phyloP scores from a whole-genome alignment of 176 grass and related monocot genomes.

The Puccinellia tenuiflora region DNA sequence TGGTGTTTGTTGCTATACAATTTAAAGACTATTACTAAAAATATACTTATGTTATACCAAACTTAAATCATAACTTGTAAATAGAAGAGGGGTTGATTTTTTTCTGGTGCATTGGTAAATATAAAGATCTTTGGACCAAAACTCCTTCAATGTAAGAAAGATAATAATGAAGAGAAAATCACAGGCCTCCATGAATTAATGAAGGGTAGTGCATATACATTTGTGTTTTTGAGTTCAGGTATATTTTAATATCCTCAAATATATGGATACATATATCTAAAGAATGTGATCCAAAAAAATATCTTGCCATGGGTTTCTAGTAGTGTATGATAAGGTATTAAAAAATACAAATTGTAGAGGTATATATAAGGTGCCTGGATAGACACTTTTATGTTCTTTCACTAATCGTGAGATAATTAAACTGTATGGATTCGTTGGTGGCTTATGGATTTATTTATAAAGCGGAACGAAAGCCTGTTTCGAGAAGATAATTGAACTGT shows the following conservation, averaged over 20 bases:
- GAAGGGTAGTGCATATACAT: background rate
- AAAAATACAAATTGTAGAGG: background rate
- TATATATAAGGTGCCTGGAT: background rate
- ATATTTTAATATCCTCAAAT: background rate
- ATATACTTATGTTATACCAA: background rate
- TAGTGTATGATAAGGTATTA: background rate
- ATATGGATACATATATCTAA: background rate
- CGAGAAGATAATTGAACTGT: no score
- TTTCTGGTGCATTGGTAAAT: background rate
- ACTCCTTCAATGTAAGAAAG: background rate
- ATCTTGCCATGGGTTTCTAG: background rate
- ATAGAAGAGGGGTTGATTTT: background rate
- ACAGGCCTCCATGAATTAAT: background rate
- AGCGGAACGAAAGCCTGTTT: no score
- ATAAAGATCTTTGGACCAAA: background rate
- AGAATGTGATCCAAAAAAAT: background rate
- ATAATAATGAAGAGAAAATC: no score
- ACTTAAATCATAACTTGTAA: background rate
- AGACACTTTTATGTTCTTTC: background rate
- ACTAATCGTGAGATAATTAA: background rate
- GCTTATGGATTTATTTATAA: no score
- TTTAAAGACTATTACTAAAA: background rate
- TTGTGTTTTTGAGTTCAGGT: background rate
- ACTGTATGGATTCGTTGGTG: no score
- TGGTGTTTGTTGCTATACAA: background rate